Percentiles rank a stretch among this genome's conserved stretches.
These are phyloP conservation scores for Dryas drummondii DNA, from an alignment of 306 rosid genomes.

Conservation along the genomic window DNA sequence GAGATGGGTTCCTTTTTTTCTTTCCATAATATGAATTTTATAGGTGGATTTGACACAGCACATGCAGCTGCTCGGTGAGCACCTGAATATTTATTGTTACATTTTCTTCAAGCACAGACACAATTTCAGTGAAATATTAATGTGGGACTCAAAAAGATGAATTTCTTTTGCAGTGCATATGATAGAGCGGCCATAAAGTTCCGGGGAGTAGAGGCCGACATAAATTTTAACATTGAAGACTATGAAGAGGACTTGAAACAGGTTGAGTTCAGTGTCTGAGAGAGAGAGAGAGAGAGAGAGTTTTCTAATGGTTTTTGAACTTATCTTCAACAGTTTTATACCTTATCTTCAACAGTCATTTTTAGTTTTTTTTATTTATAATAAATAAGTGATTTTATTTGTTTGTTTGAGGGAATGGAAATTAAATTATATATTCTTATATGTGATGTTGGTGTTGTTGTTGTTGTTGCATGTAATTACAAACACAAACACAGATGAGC, in stretches of 20 bases:
- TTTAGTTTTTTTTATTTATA: background rate
- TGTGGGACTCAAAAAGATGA: too few species aligned
- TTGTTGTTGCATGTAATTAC: background rate
- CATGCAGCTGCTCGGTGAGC: constrained; percentile 99
- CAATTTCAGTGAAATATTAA: too few species aligned
- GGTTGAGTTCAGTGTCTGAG: constrained; percentile 37
- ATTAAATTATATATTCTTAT: too few species aligned
- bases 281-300: background rate
- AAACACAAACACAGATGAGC: constrained; percentile 57
- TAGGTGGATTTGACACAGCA: constrained; percentile 99
- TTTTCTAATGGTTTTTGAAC: constrained; percentile 4
- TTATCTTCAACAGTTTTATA: constrained; percentile 33
- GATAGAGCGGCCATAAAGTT: constrained; percentile 98
- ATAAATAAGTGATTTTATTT: background rate
- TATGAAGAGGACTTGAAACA: constrained; percentile 95
- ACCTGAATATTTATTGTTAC: background rate
- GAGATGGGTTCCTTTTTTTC: constrained; percentile 31
- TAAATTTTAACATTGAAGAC: constrained; percentile 83
- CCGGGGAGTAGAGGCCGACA: constrained; percentile 94
- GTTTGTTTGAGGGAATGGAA: background rate
- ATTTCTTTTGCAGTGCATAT: constrained; percentile 62
- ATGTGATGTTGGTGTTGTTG: background rate
- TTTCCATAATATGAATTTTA: constrained; percentile 34
- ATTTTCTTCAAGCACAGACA: too few species aligned
- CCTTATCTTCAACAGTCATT: constrained; percentile 26